A percentile compares a stretch with the other conserved stretches of the same genome.
phyloP scores from a whole-genome alignment of 148 eudicot species.

The Heliamphora exappendiculata region DNA sequence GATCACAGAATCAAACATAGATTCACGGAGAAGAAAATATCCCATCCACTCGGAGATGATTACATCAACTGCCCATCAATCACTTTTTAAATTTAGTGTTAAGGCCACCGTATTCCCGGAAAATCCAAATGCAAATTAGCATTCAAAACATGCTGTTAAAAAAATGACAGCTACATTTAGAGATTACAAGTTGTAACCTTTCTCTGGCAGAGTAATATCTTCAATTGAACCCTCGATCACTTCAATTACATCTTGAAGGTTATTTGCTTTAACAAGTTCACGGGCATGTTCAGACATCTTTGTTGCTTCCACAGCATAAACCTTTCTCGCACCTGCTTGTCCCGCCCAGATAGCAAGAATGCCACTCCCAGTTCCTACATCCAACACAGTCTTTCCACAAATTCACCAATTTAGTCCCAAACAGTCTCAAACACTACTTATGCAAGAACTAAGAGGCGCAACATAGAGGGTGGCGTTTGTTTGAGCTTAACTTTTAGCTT shows the following conservation, averaged over 20 bases:
- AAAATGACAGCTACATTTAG: neutral
- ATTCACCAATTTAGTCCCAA: slow-evolving; percentile 30
- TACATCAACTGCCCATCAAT: slow-evolving; percentile 71
- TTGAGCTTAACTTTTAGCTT: no score
- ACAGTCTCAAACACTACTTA: neutral
- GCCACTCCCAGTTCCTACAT: slow-evolving; percentile 99
- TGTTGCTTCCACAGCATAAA: slow-evolving; percentile 97
- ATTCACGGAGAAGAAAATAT: slow-evolving; percentile 94
- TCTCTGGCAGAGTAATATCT: slow-evolving; percentile 77
- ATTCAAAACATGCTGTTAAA: neutral
- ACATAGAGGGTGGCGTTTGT: neutral
- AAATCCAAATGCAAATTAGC: slow-evolving; percentile 1
- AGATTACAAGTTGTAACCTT: slow-evolving; percentile 41
- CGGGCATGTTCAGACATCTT: slow-evolving; percentile 94
- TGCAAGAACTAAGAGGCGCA: neutral
- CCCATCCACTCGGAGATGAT: slow-evolving; percentile 99
- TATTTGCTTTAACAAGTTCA: slow-evolving; percentile 77
- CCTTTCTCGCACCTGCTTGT: slow-evolving; percentile 98
- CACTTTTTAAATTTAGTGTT: slow-evolving; percentile 11
- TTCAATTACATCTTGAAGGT: slow-evolving; percentile 67
- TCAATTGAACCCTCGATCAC: slow-evolving; percentile 94
- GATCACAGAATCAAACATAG: slow-evolving; percentile 97
- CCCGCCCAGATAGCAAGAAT: slow-evolving; percentile 98
- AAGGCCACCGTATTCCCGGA: neutral
- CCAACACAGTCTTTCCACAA: slow-evolving; percentile 71